phyloP scores from a whole-genome alignment of 2,329 filamentous ascomycete species.

The Macrophomina tecta region DNA sequence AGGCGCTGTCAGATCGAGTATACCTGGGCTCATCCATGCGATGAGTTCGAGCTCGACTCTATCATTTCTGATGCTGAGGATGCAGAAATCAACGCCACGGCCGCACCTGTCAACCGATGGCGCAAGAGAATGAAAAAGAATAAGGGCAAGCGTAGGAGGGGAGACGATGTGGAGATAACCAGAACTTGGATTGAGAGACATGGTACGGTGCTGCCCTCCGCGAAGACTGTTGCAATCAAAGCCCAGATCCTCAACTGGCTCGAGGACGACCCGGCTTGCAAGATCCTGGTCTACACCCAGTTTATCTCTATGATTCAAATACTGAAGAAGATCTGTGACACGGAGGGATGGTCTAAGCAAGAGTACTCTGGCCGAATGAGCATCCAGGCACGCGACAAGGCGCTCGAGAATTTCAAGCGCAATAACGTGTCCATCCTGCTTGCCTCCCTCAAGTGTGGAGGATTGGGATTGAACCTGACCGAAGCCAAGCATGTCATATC shows the following conservation, averaged over 20 bases:
- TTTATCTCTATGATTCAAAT: slow-evolving; percentile 62
- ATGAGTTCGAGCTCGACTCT: slow-evolving; percentile 27
- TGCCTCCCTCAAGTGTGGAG: slow-evolving; percentile 63
- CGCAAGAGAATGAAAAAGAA: slow-evolving; percentile 32
- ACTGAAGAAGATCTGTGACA: slow-evolving; percentile 55
- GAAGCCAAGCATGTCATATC: slow-evolving; percentile 58
- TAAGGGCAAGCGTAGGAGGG: slow-evolving; percentile 30
- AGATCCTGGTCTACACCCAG: slow-evolving; percentile 67
- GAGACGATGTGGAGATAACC: slow-evolving; percentile 33
- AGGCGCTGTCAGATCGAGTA: neutral
- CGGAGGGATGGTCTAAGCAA: slow-evolving; percentile 56
- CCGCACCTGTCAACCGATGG: slow-evolving; percentile 29
- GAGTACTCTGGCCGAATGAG: slow-evolving; percentile 59
- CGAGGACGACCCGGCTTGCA: slow-evolving; percentile 53
- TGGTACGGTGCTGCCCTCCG: slow-evolving; percentile 48
- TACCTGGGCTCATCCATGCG: slow-evolving; percentile 1
- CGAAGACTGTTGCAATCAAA: slow-evolving; percentile 55
- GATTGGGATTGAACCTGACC: slow-evolving; percentile 64
- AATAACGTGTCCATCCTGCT: slow-evolving; percentile 56
- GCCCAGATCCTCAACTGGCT: slow-evolving; percentile 54
- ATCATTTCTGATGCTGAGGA: slow-evolving; percentile 13
- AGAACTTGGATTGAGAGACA: slow-evolving; percentile 48
- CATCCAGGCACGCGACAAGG: slow-evolving; percentile 51
- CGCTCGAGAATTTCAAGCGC: slow-evolving; percentile 55
- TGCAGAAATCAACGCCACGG: slow-evolving; percentile 25